These are phyloP conservation scores for Colletotrichum caudatum DNA, from an alignment of 2,329 filamentous ascomycete genomes.

Conservation along the genomic window DNA sequence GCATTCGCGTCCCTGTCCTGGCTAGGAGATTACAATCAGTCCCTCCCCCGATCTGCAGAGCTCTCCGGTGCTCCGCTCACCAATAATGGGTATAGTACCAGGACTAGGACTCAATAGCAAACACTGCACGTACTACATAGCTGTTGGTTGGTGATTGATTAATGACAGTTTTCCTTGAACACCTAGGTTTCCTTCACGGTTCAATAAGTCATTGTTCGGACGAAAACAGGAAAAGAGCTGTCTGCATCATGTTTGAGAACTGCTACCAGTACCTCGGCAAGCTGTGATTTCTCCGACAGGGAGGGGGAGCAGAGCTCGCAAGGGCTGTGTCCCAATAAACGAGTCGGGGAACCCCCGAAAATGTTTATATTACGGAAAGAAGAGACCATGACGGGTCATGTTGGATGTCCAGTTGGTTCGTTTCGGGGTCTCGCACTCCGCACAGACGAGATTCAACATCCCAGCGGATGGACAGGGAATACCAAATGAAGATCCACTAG, in stretches of 20 bases:
- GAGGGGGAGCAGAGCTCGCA: neutral
- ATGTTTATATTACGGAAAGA: neutral
- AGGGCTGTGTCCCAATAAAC: neutral
- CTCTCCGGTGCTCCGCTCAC: slow-evolving; percentile 6
- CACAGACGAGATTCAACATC: neutral
- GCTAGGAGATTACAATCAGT: slow-evolving; percentile 4
- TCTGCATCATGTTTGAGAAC: neutral
- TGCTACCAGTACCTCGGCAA: neutral
- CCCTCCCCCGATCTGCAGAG: slow-evolving; percentile 3
- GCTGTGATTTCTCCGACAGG: neutral
- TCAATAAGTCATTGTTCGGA: neutral
- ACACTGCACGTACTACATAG: neutral
- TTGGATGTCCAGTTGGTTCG: neutral
- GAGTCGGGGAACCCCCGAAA: neutral
- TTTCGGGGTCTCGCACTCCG: neutral
- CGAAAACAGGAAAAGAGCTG: neutral
- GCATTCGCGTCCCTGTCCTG: neutral
- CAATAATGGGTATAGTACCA: slow-evolving; percentile 4
- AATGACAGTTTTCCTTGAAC: neutral
- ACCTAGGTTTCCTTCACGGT: neutral
- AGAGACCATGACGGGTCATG: neutral
- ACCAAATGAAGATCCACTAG: slow-evolving; percentile 9
- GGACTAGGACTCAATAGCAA: neutral
- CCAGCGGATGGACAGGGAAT: neutral
- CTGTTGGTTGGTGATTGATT: neutral